phyloP scores from a whole-genome alignment of 164 flowering plant genomes.

The Vitis rupestris region DNA sequence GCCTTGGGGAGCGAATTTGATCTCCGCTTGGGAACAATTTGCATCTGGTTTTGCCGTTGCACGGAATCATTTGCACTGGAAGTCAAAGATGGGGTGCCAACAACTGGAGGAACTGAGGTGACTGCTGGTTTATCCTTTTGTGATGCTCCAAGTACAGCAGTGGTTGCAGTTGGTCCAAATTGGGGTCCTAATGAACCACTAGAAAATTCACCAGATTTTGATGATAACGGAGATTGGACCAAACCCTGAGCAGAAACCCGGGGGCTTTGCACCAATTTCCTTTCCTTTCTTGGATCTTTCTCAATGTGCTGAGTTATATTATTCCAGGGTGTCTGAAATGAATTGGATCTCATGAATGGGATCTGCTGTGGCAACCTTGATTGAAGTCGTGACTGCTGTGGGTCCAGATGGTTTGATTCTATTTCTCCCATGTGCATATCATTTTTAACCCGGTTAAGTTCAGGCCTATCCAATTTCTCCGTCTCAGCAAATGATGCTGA shows the following conservation, averaged over 20 bases:
- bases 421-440: constrained; percentile 36
- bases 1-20: constrained; percentile 77
- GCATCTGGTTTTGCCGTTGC: constrained; percentile 72
- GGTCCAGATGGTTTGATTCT: constrained; percentile 50
- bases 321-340: constrained; percentile 67
- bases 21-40: constrained; percentile 59
- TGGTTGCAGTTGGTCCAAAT: constrained; percentile 48
- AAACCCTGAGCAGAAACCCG: constrained; percentile 64
- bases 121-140: constrained; percentile 71
- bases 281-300: constrained; percentile 70
- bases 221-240: constrained; percentile 82
- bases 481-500: constrained; percentile 44
- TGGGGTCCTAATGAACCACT: constrained; percentile 75
- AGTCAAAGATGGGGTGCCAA: constrained; percentile 60
- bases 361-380: constrained; percentile 47
- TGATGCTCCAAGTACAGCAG: constrained; percentile 40
- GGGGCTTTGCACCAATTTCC: constrained; percentile 81
- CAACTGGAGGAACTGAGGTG: constrained; percentile 48
- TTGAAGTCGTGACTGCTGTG: constrained; percentile 52
- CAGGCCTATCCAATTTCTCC: constrained; percentile 55
- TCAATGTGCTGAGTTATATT: constrained; percentile 59
- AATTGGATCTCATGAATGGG: constrained; percentile 53
- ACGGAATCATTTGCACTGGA: constrained; percentile 79
- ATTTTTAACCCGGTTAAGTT: constrained; percentile 36
- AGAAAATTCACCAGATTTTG: constrained; percentile 88